Conservation (phyloP, 441 rosid species). For the Theobroma grandiflorum region DNA sequence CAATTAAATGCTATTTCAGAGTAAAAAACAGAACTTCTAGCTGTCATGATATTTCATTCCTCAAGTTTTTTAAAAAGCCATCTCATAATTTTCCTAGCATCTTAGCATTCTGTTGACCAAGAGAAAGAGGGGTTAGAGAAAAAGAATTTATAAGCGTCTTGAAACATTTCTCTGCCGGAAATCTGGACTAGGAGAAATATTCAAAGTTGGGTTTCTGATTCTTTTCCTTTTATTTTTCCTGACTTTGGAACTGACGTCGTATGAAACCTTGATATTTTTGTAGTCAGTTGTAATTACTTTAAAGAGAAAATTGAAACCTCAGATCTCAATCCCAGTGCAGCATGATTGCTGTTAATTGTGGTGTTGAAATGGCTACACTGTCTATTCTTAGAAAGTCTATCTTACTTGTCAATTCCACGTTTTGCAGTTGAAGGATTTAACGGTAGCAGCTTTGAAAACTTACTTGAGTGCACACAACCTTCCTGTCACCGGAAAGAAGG, state of each 20-base stretch:
- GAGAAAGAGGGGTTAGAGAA: not conserved
- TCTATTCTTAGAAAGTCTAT: not conserved
- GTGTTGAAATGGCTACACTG: not conserved
- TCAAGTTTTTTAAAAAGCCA: not conserved
- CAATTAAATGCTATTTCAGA: not conserved
- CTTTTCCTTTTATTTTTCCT: not conserved
- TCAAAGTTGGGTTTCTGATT: not conserved
- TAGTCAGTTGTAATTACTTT: not conserved
- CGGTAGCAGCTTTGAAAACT: constrained; percentile 69
- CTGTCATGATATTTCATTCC: not conserved
- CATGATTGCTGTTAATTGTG: not conserved
- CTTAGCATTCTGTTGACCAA: not conserved
- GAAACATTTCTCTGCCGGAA: not conserved
- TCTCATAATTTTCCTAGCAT: not conserved
- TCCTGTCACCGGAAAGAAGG: constrained; percentile 77
- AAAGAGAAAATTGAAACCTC: not conserved
- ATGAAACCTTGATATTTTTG: not conserved
- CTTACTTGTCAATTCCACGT: not conserved
- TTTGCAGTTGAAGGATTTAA: constrained; percentile 82
- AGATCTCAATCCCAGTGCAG: not conserved
- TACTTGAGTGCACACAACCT: constrained; percentile 74
- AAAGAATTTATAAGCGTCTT: not conserved
- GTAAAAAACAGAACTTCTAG: not conserved
- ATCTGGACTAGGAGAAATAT: not conserved
- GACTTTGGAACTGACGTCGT: not conserved